A percentile compares a stretch with the other conserved stretches of the same genome.
These are phyloP conservation scores for Neonothopanus nambi DNA, from an alignment of 1,284 basidiomycete genomes.

Conservation along the genomic window DNA sequence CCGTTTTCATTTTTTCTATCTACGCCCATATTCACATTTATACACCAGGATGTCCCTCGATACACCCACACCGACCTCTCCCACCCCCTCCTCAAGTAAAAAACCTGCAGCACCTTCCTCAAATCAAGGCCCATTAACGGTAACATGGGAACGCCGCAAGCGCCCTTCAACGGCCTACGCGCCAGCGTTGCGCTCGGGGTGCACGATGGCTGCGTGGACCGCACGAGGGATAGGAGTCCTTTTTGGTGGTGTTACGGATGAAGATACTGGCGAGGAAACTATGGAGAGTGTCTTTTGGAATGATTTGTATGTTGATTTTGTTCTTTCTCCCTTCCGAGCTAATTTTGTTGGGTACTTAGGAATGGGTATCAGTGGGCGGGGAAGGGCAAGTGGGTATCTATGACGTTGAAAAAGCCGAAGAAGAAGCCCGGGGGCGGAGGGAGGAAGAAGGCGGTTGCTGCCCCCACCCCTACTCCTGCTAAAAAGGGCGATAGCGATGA, in stretches of 20 bases:
- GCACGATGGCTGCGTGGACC: constrained; percentile 83
- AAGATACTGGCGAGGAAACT: constrained; percentile 85
- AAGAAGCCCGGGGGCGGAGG: constrained; percentile 36
- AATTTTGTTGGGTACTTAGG: constrained; percentile 35
- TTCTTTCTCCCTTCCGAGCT: neutral
- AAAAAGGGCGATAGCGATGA: constrained; percentile 30
- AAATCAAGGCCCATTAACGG: constrained; percentile 43
- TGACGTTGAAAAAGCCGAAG: constrained; percentile 73
- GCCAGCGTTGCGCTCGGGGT: constrained; percentile 73
- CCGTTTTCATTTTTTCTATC: neutral
- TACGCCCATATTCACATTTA: constrained; percentile 13
- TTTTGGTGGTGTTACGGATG: constrained; percentile 92
- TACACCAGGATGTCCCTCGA: constrained; percentile 37
- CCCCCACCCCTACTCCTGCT: constrained; percentile 21
- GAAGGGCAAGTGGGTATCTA: constrained; percentile 79
- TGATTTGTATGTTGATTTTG: constrained; percentile 58
- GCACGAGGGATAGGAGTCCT: constrained; percentile 72
- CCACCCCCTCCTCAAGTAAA: constrained; percentile 14
- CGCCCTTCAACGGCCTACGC: constrained; percentile 71
- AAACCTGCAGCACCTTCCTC: neutral
- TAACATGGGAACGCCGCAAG: constrained; percentile 89
- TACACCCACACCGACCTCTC: constrained; percentile 22
- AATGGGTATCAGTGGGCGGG: constrained; percentile 80
- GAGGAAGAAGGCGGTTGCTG: constrained; percentile 41
- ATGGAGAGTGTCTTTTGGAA: constrained; percentile 86